A percentile compares a stretch with the other conserved stretches of the same genome.
phyloP scores from a whole-genome alignment of 768 basidiomycete species.

The Gymnopilus junonius region DNA sequence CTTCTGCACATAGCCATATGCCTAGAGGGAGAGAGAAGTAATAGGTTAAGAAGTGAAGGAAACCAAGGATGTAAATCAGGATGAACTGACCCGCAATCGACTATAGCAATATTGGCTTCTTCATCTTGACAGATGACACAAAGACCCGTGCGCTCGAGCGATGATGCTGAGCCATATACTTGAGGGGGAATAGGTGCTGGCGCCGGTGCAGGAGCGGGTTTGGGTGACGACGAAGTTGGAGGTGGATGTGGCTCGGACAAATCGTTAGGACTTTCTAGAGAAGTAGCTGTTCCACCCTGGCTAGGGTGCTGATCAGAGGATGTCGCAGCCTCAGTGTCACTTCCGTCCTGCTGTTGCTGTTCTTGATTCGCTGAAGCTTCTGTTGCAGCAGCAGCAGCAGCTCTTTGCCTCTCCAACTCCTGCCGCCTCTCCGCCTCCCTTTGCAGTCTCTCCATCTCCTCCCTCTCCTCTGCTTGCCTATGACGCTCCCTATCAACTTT shows the following conservation, averaged over 20 bases:
- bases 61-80: background rate
- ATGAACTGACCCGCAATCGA: slow-evolving; percentile 86
- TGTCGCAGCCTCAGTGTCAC: background rate
- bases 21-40: slow-evolving; percentile 38
- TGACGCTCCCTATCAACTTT: slow-evolving; percentile 54
- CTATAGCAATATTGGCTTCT: slow-evolving; percentile 90
- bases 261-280: background rate
- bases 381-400: slow-evolving; percentile 18
- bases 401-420: slow-evolving; percentile 39
- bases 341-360: background rate
- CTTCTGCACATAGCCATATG: slow-evolving; percentile 79
- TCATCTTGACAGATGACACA: slow-evolving; percentile 96
- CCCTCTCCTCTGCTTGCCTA: slow-evolving; percentile 46
- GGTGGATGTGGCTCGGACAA: background rate
- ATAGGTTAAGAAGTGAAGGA: background rate
- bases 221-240: slow-evolving; percentile 16
- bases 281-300: background rate
- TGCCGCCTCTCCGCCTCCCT: slow-evolving; percentile 42
- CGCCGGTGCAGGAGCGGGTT: slow-evolving; percentile 38
- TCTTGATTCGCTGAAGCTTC: slow-evolving; percentile 18
- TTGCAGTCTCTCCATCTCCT: slow-evolving; percentile 46
- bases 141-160: slow-evolving; percentile 70
- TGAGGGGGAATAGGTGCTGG: slow-evolving; percentile 39
- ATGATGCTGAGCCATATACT: slow-evolving; percentile 40
- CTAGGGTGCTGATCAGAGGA: background rate